phyloP scores from a whole-genome alignment of 495 filamentous ascomycete species.

The Xylaria nigripes region DNA sequence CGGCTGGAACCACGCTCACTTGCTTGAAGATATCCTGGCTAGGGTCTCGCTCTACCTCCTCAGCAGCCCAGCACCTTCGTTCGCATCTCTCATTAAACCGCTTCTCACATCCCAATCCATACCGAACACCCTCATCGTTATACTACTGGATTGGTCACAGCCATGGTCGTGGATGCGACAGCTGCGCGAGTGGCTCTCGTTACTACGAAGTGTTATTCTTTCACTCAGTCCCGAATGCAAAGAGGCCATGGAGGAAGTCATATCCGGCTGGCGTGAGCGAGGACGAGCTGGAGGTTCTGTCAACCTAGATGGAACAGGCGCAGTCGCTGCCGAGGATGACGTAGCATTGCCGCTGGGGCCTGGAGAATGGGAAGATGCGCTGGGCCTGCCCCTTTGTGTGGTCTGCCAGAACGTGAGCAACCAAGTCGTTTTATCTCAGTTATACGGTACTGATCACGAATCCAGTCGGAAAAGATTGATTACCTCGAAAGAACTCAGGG shows the following conservation, averaged over 20 bases:
- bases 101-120: constrained; percentile 80
- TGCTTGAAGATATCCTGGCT: constrained; percentile 66
- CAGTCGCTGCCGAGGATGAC: constrained; percentile 45
- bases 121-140: constrained; percentile 76
- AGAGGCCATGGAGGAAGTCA: constrained; percentile 75
- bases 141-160: constrained; percentile 85
- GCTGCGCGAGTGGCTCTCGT: constrained; percentile 76
- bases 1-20: constrained; percentile 4
- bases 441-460: constrained; percentile 19
- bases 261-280: constrained; percentile 53
- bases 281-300: constrained; percentile 44
- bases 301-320: constrained; percentile 41
- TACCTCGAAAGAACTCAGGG: constrained; percentile 73
- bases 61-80: constrained; percentile 69
- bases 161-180: constrained; percentile 90
- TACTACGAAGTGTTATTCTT: constrained; percentile 66
- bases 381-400: constrained; percentile 83
- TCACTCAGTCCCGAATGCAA: constrained; percentile 69
- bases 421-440: background rate
- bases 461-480: constrained; percentile 81
- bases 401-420: constrained; percentile 81
- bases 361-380: constrained; percentile 88
- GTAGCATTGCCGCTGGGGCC: constrained; percentile 73
- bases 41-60: constrained; percentile 88
- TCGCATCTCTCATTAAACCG: constrained; percentile 74